Percentiles rank a stretch among this genome's conserved stretches.
These are phyloP conservation scores for Taiozyma sp. DNA, from an alignment of 1,139 yeast species.

Conservation along the genomic window DNA sequence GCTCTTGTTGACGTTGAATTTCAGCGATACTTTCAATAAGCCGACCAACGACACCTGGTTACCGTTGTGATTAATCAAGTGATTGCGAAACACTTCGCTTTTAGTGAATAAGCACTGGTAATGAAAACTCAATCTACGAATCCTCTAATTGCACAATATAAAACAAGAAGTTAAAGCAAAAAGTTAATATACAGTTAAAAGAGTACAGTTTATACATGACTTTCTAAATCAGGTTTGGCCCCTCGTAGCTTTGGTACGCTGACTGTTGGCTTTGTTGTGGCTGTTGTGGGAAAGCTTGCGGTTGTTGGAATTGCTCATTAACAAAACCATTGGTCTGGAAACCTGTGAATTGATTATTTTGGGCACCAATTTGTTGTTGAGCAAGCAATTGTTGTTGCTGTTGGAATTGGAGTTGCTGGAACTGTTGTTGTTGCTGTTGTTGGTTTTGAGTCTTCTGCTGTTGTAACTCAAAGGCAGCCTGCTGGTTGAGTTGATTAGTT, in stretches of 20 bases:
- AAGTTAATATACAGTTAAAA: background rate
- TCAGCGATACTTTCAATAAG: too few relatives aligned
- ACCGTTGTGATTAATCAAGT: too few relatives aligned
- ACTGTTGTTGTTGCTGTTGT: constrained; percentile 16
- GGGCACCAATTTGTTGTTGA: background rate
- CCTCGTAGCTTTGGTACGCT: background rate
- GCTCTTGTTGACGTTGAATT: too few relatives aligned
- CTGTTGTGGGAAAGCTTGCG: background rate
- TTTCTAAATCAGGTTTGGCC: background rate
- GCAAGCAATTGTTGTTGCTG: background rate
- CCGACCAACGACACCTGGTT: too few relatives aligned
- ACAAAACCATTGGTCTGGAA: background rate
- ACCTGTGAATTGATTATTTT: background rate
- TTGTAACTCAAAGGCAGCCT: constrained; percentile 24
- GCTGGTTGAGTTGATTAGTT: constrained; percentile 24
- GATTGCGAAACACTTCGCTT: too few relatives aligned
- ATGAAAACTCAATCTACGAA: background rate
- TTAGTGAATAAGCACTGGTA: background rate
- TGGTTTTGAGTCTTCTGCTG: constrained; percentile 10
- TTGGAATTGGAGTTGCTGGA: constrained; percentile 5
- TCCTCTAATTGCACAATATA: background rate
- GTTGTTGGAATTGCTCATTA: background rate
- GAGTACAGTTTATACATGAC: background rate
- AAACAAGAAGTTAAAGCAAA: background rate
- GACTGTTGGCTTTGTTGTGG: background rate